A percentile compares a stretch with the other conserved stretches of the same genome.
These are phyloP conservation scores for Gamsiella multidivaricata DNA, from an alignment of 192 early-diverging fungal species.

Conservation along the genomic window DNA sequence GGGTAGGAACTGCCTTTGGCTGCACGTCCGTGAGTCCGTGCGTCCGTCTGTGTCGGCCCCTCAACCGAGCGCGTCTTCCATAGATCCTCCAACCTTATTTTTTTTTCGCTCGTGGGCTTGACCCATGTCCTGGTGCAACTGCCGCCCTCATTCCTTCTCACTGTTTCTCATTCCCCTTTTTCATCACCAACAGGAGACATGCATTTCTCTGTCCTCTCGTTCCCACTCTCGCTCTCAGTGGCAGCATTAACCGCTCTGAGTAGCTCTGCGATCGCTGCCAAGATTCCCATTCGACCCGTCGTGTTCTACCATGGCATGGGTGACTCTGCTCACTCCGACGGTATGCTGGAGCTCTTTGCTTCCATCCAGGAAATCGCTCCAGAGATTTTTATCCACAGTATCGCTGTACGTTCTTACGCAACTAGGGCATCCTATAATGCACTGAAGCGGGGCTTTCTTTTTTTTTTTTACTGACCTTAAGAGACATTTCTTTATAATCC, in stretches of 20 bases:
- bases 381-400: slow-evolving; percentile 80
- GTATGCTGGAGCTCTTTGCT: slow-evolving; percentile 63
- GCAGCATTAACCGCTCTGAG: background rate
- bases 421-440: background rate
- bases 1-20: no score
- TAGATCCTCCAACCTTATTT: no score
- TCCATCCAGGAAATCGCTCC: slow-evolving; percentile 63
- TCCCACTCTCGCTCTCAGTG: slow-evolving; percentile 5
- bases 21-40: no score
- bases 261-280: background rate
- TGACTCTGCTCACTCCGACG: slow-evolving; percentile 81
- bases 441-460: background rate
- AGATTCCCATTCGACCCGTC: slow-evolving; percentile 49
- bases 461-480: background rate
- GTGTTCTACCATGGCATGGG: slow-evolving; percentile 95
- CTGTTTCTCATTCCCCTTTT: background rate
- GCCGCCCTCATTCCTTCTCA: no score
- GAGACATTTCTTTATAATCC: no score
- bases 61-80: no score
- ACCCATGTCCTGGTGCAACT: no score
- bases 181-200: background rate
- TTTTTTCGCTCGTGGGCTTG: no score
- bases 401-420: slow-evolving; percentile 67
- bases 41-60: no score
- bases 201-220: background rate